Base-by-base conservation (phyloP, 768 basidiomycete genomes). In the Pleurotus eryngii region DNA sequence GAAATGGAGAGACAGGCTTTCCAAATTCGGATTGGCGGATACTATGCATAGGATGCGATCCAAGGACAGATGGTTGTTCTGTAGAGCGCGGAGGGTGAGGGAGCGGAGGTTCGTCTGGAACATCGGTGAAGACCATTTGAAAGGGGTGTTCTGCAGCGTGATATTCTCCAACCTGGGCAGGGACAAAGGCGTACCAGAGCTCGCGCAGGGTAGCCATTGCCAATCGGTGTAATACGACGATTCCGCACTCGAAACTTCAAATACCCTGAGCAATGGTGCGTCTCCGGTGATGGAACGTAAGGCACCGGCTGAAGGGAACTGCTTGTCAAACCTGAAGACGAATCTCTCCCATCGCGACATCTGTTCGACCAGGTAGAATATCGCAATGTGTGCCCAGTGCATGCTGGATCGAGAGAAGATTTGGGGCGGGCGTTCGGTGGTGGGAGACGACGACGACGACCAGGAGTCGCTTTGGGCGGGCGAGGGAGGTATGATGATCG, bases 291-390 rank as follows among this genome's bases (percentile, higher is more conserved):
- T 84, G 15, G 84, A 81, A 67, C 87, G 87, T 60, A 92, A 77
- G 6, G 90, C 89, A 57, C 76, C 75, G 72, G 90, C 81, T 3
- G 89, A 89, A 15, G 83, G 71, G 68, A 91, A 91, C 35, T 86
- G 85, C 67, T 83, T 86, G 65, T 90, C 88, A 62, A 89, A 92
- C 42, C 86, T 75, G 64, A 92, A 91, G 9, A 91, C 80, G 63
- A 92, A 92, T 20, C 89, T 78, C 65, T 88, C 79, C 90, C 90
- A 92, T 26, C 90, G 81, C 61, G 84, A 83, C 84, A 91, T 91
- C 67, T 90, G 87, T 62, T 89, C 83, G 2, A 86, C 84, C 18
- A 92, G 70, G 66, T 92, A 92, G 67, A 80, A 90, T 46, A 92
- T 83, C 0, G 86, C 87, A 30, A 92, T 87, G 61, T 90, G 84